Percentiles rank a stretch among this genome's conserved stretches.
phyloP scores from a whole-genome alignment of 345 rosid species.

The Linum trigynum region DNA sequence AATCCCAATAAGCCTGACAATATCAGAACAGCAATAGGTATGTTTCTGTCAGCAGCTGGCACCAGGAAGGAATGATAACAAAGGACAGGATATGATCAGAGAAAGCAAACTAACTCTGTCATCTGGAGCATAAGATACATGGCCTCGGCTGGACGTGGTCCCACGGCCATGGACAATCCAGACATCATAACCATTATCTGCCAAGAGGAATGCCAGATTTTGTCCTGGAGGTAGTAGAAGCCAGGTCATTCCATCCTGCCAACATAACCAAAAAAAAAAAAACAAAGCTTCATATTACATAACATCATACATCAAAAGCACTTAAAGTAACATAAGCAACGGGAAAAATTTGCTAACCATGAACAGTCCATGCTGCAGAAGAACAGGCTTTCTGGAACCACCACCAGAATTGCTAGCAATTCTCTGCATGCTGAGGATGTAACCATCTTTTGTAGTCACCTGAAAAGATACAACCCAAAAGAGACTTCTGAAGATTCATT shows the following conservation, averaged over 20 bases:
- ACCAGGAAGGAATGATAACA: neutral
- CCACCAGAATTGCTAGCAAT: slow-evolving; percentile 30
- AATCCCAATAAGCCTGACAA: slow-evolving; percentile 42
- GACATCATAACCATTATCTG: slow-evolving; percentile 44
- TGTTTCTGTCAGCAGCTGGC: no score
- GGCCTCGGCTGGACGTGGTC: slow-evolving; percentile 33
- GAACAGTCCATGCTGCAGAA: slow-evolving; percentile 44
- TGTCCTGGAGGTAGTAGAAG: slow-evolving; percentile 30
- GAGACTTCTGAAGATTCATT: neutral
- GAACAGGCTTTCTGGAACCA: slow-evolving; percentile 25
- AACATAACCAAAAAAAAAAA: neutral
- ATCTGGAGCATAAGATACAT: slow-evolving; percentile 22
- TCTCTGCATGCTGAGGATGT: slow-evolving; percentile 46
- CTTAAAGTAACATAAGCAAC: neutral
- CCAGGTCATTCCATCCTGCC: slow-evolving; percentile 46
- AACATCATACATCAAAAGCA: neutral
- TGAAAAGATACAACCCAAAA: slow-evolving; percentile 4
- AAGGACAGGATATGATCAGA: neutral
- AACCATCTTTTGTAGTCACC: slow-evolving; percentile 55
- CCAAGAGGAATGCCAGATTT: slow-evolving; percentile 36
- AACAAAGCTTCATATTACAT: neutral
- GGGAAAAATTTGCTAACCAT: slow-evolving; percentile 23
- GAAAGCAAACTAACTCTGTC: slow-evolving; percentile 15
- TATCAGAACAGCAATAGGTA: neutral
- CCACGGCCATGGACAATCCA: slow-evolving; percentile 46